These are phyloP conservation scores for Eustoma russellianum DNA, from an alignment of 257 asterid genomes.

Conservation along the genomic window DNA sequence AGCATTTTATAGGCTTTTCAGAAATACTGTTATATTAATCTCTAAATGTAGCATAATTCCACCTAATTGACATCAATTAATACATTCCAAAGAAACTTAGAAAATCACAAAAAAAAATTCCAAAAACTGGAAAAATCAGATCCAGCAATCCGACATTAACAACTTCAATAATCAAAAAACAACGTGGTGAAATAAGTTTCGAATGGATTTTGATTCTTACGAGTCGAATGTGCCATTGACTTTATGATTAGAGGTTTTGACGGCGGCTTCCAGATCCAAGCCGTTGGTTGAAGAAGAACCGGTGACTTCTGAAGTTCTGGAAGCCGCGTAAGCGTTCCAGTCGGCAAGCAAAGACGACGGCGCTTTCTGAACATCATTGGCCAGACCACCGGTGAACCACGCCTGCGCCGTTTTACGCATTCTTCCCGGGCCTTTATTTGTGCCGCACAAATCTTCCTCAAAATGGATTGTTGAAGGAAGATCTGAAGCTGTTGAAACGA, in stretches of 20 bases:
- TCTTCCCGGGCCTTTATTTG: not conserved
- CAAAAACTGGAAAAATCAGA: not conserved
- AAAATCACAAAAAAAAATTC: not conserved
- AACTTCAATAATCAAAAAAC: not conserved
- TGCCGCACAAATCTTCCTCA: too few relatives aligned
- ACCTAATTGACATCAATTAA: too few relatives aligned
- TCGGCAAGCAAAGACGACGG: conserved; percentile 69
- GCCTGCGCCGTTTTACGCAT: conserved; percentile 73
- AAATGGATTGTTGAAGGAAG: too few relatives aligned
- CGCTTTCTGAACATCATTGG: conserved; percentile 44
- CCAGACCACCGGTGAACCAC: conserved; percentile 86
- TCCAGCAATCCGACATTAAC: not conserved
- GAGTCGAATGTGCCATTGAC: conserved; percentile 68
- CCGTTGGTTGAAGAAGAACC: conserved; percentile 35
- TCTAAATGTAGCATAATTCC: too few relatives aligned
- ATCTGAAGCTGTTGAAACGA: too few relatives aligned
- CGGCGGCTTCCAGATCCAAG: conserved; percentile 87
- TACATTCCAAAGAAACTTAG: too few relatives aligned
- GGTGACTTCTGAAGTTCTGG: conserved; percentile 25
- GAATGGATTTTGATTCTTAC: conserved; percentile 28
- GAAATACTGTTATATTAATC: too few relatives aligned
- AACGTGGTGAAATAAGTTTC: too few relatives aligned
- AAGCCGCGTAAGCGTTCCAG: conserved; percentile 83
- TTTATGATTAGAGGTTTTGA: conserved; percentile 59
- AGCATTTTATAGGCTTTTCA: too few relatives aligned